These are phyloP conservation scores for Sclerotiophoma versabilis DNA, from an alignment of 2,329 filamentous ascomycete species.

Conservation along the genomic window DNA sequence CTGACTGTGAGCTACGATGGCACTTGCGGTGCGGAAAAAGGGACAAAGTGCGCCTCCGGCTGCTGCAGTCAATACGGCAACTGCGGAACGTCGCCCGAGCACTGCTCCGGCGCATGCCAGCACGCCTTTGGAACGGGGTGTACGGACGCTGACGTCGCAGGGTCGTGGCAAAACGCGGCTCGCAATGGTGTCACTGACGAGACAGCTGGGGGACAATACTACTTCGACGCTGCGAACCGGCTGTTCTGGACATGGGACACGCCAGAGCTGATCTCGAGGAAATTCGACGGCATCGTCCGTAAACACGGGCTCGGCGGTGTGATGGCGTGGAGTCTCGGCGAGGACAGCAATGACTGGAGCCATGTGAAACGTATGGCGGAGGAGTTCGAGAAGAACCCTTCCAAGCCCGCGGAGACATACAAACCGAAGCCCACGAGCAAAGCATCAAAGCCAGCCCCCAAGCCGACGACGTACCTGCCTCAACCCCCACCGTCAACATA, in stretches of 20 bases:
- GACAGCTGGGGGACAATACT: conserved; percentile 69
- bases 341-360: conserved; percentile 60
- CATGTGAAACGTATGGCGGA: conserved; percentile 54
- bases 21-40: conserved; percentile 41
- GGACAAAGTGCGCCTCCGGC: conserved; percentile 33
- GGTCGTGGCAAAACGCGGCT: conserved; percentile 66
- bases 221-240: conserved; percentile 65
- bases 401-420: neutral
- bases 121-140: conserved; percentile 50
- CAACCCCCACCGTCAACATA: neutral
- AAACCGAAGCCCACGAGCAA: neutral
- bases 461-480: neutral
- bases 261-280: conserved; percentile 64
- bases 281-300: conserved; percentile 67
- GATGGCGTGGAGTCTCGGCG: conserved; percentile 78
- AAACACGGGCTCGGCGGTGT: conserved; percentile 69
- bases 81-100: conserved; percentile 37
- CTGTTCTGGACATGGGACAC: conserved; percentile 81
- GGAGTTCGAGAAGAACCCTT: conserved; percentile 22
- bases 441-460: no score
- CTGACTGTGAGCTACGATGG: conserved; percentile 34
- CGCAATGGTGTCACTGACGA: conserved; percentile 64
- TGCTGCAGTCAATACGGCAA: conserved; percentile 46
- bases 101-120: conserved; percentile 44
- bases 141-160: conserved; percentile 58